Evolutionary conservation across 2,329 filamentous ascomycete species (phyloP).

Genomic region (Neofusicoccum sp.): DNA sequence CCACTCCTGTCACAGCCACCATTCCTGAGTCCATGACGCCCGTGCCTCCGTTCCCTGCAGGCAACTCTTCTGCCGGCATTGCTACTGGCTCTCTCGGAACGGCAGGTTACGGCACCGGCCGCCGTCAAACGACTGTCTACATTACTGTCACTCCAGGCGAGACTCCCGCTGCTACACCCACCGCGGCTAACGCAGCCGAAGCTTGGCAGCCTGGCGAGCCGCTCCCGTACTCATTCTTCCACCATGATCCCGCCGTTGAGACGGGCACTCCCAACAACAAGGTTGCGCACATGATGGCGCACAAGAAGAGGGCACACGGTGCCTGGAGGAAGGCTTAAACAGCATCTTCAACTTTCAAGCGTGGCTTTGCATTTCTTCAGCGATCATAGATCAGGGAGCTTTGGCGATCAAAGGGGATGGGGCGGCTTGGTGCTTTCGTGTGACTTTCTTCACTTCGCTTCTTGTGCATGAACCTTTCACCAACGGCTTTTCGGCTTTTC

Average conservation of each 20-base stretch:
- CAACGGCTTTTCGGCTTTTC: background rate
- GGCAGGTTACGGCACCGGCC: too few species aligned
- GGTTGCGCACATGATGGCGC: slow-evolving; percentile 15
- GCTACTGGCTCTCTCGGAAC: background rate
- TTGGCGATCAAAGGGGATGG: background rate
- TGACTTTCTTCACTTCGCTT: background rate
- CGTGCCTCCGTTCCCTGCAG: background rate
- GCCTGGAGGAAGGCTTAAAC: slow-evolving; percentile 6
- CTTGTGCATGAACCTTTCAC: slow-evolving; percentile 13
- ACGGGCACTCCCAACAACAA: slow-evolving; percentile 6
- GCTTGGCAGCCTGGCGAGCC: slow-evolving; percentile 20
- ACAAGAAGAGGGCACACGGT: slow-evolving; percentile 12
- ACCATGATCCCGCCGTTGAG: background rate
- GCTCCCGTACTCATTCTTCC: background rate
- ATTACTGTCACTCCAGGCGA: background rate
- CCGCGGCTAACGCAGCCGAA: slow-evolving; percentile 32
- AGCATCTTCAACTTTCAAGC: background rate
- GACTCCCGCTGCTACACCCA: background rate
- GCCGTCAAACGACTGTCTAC: slow-evolving; percentile 7
- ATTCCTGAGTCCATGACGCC: background rate
- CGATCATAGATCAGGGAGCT: slow-evolving; percentile 1
- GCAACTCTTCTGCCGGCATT: background rate
- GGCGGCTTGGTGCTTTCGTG: slow-evolving; percentile 5
- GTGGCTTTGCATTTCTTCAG: background rate
- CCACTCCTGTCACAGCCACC: background rate